A percentile compares a stretch with the other conserved stretches of the same genome.
phyloP scores from a whole-genome alignment of 2,329 filamentous ascomycete species.

The Fusarium coffeatum region DNA sequence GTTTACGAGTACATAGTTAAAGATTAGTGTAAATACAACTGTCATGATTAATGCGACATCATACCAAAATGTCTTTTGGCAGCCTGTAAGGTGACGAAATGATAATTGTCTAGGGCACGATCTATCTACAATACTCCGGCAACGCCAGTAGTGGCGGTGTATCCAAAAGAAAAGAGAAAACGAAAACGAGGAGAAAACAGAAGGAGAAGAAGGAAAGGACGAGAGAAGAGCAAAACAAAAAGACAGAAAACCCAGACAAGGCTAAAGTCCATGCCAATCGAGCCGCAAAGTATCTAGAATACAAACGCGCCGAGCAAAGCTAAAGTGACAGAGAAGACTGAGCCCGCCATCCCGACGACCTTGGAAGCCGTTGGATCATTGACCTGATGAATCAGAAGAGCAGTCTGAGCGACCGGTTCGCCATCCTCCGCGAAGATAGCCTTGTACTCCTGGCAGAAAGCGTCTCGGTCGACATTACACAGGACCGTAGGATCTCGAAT shows the following conservation, averaged over 20 bases:
- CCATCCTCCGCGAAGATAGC: fast-evolving
- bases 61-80: too few relatives aligned
- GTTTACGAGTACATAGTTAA: fast-evolving
- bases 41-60: neutral
- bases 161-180: too few relatives aligned
- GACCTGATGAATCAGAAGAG: neutral
- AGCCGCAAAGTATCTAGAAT: neutral
- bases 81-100: too few relatives aligned
- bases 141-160: too few relatives aligned
- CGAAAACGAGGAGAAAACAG: too few relatives aligned
- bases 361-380: neutral
- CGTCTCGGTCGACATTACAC: neutral
- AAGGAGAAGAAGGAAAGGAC: too few relatives aligned
- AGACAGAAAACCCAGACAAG: too few relatives aligned
- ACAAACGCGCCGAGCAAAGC: neutral
- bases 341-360: neutral
- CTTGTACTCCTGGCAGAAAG: neutral
- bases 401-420: fast-evolving
- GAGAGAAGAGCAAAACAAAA: too few relatives aligned
- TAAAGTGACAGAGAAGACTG: neutral
- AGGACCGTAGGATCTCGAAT: neutral
- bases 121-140: too few relatives aligned
- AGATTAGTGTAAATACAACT: fast-evolving
- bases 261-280: too few relatives aligned
- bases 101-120: too few relatives aligned